Evolutionary conservation across 2,329 filamentous ascomycete genomes (phyloP), one percentile per base, ranked within the genome.

Genomic region (Pseudogymnoascus sp.): DNA sequence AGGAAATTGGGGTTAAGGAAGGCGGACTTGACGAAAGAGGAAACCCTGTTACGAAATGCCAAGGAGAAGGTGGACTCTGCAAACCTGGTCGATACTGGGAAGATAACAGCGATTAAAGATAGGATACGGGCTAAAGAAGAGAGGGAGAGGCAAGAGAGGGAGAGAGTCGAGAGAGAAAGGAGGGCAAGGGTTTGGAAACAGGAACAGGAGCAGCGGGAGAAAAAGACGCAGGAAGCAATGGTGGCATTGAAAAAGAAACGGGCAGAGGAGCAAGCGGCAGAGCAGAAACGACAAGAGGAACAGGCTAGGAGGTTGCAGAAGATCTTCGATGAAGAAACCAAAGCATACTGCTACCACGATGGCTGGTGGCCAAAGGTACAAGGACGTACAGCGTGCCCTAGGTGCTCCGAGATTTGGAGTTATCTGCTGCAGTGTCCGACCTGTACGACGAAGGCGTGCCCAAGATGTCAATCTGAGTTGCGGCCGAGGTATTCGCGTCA

Each of bases 361-460:
- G 65, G 64, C 33, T 69, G 67, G 66, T 70, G 68, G 69, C 10
- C 38, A 13, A 67, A 67, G 44, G n/a, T 69, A 37, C 29, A 69
- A 42, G 68, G 63, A 16, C 64, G 63, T 19, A 62, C n/a, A 14
- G 38, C 61, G 35, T 70, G 68, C 24, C 24, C 40, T 26, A 19
- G 64, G 8, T 70, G 69, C 61, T 24, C 21, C 61, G 63, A 21
- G 7, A 13, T 11, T 56, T 69, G 56, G 33, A 62, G 2, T 16
- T 70, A 69, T 65, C 44, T 70, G 56, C 42, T 69, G 6, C 62
- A 69, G 40, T 71, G 68, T 42, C 68, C 65, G 1, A 26, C 47
- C 19, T 71, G 68, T 50, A 47, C 62, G 31, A 67, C 63, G 61
- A 63, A 69, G 47, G 66, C 66, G 19, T 71, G 68, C 59, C 42